Conservation (phyloP, 225 moss, liverwort and hornwort species). For the Sphagnum contortum region DNA sequence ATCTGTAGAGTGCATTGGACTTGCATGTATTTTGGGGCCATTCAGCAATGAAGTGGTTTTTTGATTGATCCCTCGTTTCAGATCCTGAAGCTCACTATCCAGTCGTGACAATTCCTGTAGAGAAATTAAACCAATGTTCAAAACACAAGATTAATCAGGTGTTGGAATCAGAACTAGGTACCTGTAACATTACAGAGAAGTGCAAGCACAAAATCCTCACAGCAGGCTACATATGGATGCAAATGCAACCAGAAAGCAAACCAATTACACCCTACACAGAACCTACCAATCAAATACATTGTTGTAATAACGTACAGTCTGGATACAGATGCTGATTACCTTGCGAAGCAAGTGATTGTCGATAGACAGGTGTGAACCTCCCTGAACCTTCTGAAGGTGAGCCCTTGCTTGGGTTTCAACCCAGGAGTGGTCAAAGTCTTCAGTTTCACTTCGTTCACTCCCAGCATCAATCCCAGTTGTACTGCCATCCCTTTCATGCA, state of each 20-base stretch:
- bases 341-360: conserved; percentile 59
- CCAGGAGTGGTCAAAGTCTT: conserved; percentile 27
- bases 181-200: not conserved
- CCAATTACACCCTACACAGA: no score
- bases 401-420: conserved; percentile 19
- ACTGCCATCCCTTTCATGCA: conserved; percentile 34
- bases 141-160: no score
- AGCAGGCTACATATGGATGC: no score
- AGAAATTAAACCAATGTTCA: no score
- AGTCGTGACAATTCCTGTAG: conserved; percentile 66
- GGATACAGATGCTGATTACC: conserved; percentile 16
- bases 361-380: conserved; percentile 24
- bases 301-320: no score
- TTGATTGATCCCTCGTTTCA: conserved; percentile 54
- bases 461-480: conserved; percentile 23
- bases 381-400: conserved; percentile 18
- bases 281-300: no score
- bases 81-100: conserved; percentile 59
- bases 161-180: not conserved
- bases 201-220: no score
- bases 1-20: conserved; percentile 11
- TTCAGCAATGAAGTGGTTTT: conserved; percentile 17
- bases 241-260: not conserved
- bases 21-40: conserved; percentile 16
- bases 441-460: conserved; percentile 61